Percentiles rank a stretch among this genome's conserved stretches.
Conservation (phyloP, 2,329 filamentous ascomycete species). For the Pseudonectria foliicola region DNA sequence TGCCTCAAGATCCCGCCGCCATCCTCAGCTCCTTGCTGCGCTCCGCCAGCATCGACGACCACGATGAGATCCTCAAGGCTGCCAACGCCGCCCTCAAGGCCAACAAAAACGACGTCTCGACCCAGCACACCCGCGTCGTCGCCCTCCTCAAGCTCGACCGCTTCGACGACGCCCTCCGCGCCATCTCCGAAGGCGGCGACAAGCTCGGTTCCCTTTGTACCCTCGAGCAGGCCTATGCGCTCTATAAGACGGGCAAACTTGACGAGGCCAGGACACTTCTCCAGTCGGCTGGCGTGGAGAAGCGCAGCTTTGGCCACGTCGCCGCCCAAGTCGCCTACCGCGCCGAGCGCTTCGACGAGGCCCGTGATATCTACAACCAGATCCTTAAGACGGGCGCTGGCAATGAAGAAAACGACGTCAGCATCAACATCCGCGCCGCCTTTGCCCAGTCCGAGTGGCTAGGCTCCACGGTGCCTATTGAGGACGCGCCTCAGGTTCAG, state of each 20-base stretch:
- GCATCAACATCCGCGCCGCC: conserved; percentile 67
- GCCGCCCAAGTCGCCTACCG: conserved; percentile 67
- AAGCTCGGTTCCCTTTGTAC: conserved; percentile 52
- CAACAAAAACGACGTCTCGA: conserved; percentile 50
- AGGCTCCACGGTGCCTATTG: conserved; percentile 29
- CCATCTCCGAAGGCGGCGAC: conserved; percentile 57
- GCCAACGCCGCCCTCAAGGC: conserved; percentile 55
- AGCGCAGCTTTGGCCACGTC: conserved; percentile 42
- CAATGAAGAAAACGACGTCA: conserved; percentile 66
- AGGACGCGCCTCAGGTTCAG: conserved; percentile 43
- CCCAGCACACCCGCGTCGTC: conserved; percentile 63
- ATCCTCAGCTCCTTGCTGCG: conserved; percentile 49
- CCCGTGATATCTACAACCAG: conserved; percentile 54
- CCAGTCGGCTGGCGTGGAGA: conserved; percentile 22
- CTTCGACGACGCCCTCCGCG: conserved; percentile 67
- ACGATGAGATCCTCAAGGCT: conserved; percentile 63
- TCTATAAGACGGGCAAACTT: conserved; percentile 71
- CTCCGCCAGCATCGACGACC: conserved; percentile 55
- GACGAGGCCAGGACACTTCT: conserved; percentile 51
- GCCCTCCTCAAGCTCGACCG: conserved; percentile 77
- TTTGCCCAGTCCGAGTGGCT: conserved; percentile 68
- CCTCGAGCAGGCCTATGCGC: conserved; percentile 72
- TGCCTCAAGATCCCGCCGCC: conserved; percentile 41
- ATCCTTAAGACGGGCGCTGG: conserved; percentile 42
- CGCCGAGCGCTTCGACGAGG: conserved; percentile 63